Conservation (phyloP, 2,329 filamentous ascomycete species). For the Ophiostoma novo-ulmi region DNA sequence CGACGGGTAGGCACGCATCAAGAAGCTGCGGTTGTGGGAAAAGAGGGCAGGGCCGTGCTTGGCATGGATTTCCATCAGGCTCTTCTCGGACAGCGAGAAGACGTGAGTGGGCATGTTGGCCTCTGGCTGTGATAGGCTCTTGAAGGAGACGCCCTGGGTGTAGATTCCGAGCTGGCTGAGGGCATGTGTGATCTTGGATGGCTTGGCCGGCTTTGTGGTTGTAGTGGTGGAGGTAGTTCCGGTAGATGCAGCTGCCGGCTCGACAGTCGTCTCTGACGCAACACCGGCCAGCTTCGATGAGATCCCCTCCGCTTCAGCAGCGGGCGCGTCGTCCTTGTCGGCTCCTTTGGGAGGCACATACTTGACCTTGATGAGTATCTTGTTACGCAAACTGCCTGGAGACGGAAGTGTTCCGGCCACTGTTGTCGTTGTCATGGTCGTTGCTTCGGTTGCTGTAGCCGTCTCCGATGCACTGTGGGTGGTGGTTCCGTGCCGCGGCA, state of each 20-base stretch:
- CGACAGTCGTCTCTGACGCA: slow-evolving; percentile 12
- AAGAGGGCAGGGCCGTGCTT: slow-evolving; percentile 56
- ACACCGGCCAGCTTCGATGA: slow-evolving; percentile 16
- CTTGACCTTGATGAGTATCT: slow-evolving; percentile 82
- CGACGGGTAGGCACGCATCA: slow-evolving; percentile 87
- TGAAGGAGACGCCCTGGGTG: slow-evolving; percentile 77
- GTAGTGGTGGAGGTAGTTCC: not conserved
- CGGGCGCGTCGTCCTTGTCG: slow-evolving; percentile 16
- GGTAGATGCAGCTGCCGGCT: slow-evolving; percentile 15
- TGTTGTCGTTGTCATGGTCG: not conserved
- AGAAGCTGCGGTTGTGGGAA: slow-evolving; percentile 70
- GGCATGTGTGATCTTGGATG: slow-evolving; percentile 62
- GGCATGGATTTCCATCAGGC: slow-evolving; percentile 57
- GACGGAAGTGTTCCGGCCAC: slow-evolving; percentile 49
- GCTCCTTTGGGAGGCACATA: slow-evolving; percentile 46
- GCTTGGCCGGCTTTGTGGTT: slow-evolving; percentile 36
- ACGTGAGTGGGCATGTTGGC: slow-evolving; percentile 61
- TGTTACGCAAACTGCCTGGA: slow-evolving; percentile 64
- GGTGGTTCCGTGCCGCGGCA: slow-evolving; percentile 51
- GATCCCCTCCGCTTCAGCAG: slow-evolving; percentile 6
- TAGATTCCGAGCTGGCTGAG: slow-evolving; percentile 76
- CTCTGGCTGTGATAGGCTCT: slow-evolving; percentile 67
- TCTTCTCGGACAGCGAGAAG: slow-evolving; percentile 61
- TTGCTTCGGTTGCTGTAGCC: not conserved
- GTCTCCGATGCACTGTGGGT: slow-evolving; percentile 36